These are phyloP conservation scores for Gaultheria prostrata DNA, from an alignment of 148 eudicot genomes.

Conservation along the genomic window DNA sequence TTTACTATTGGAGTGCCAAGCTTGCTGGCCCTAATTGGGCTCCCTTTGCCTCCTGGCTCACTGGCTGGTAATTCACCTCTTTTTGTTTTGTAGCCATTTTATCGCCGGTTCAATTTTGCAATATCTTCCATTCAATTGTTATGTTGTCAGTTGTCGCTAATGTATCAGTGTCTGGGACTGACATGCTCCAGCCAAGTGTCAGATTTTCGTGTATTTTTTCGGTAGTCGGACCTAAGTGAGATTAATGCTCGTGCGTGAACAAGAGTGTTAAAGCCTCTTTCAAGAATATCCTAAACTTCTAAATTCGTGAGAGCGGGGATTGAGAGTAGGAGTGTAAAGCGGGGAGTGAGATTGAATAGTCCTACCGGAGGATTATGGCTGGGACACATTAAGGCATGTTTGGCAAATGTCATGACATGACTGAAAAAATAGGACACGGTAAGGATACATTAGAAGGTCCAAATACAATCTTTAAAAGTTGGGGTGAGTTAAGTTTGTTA, in stretches of 20 bases:
- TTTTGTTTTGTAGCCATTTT: background rate
- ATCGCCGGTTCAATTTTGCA: background rate
- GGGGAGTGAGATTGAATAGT: background rate
- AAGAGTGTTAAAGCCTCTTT: background rate
- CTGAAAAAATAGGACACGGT: background rate
- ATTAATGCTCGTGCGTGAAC: background rate
- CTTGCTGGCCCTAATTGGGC: constrained; percentile 90
- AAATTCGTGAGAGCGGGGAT: background rate
- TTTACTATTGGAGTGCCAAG: constrained; percentile 92
- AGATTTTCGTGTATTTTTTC: background rate
- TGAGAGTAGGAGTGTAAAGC: background rate
- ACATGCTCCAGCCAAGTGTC: background rate
- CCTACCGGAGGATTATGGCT: background rate
- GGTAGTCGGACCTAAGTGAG: background rate
- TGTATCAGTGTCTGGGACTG: background rate
- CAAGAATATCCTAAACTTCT: background rate
- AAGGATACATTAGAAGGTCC: background rate
- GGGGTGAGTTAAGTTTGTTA: background rate
- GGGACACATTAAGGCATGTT: background rate
- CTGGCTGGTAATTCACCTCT: constrained; percentile 62
- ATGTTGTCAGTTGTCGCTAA: background rate
- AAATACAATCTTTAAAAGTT: background rate
- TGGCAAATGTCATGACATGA: background rate
- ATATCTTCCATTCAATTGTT: background rate
- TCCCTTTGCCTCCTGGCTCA: constrained; percentile 90